Conservation (phyloP, 2,329 filamentous ascomycete genomes). For the Herpomyces periplanetae region DNA sequence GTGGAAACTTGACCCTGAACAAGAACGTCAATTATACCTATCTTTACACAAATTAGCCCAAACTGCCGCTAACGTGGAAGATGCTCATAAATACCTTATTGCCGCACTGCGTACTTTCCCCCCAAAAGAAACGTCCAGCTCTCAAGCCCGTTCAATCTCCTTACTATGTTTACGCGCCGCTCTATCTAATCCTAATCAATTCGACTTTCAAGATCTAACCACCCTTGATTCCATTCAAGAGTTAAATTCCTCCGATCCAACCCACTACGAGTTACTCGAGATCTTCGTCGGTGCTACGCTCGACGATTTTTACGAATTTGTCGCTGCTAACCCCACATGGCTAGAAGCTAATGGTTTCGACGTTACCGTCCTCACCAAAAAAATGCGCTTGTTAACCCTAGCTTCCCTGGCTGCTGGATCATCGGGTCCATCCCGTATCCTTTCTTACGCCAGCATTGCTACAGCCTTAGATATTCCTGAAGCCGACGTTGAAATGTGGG, state of each 20-base stretch:
- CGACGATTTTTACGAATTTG: slow-evolving; percentile 82
- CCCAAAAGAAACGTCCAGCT: slow-evolving; percentile 13
- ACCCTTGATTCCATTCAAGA: slow-evolving; percentile 40
- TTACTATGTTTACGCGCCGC: slow-evolving; percentile 23
- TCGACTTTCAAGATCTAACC: slow-evolving; percentile 31
- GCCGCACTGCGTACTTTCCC: slow-evolving; percentile 41
- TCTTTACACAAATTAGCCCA: slow-evolving; percentile 41
- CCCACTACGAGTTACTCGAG: slow-evolving; percentile 66
- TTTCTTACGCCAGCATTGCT: slow-evolving; percentile 52
- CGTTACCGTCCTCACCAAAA: slow-evolving; percentile 36
- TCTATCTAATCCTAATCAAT: slow-evolving; percentile 22
- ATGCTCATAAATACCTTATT: slow-evolving; percentile 28
- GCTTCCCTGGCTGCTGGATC: slow-evolving; percentile 55
- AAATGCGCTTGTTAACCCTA: slow-evolving; percentile 83
- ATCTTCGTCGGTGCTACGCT: slow-evolving; percentile 79
- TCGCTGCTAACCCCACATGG: slow-evolving; percentile 57
- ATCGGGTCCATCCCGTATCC: slow-evolving; percentile 32
- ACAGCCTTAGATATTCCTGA: slow-evolving; percentile 42
- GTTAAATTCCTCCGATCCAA: slow-evolving; percentile 40
- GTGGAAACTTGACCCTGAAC: slow-evolving; percentile 48
- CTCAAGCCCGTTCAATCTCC: slow-evolving; percentile 17
- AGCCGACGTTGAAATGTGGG: slow-evolving; percentile 84
- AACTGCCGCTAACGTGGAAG: slow-evolving; percentile 35
- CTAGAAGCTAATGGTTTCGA: slow-evolving; percentile 33
- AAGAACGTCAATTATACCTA: slow-evolving; percentile 46